Evolutionary conservation across 129 eudicot species (phyloP), one percentile per base, ranked within the genome.

Genomic region (Helichrysum umbraculigerum): DNA sequence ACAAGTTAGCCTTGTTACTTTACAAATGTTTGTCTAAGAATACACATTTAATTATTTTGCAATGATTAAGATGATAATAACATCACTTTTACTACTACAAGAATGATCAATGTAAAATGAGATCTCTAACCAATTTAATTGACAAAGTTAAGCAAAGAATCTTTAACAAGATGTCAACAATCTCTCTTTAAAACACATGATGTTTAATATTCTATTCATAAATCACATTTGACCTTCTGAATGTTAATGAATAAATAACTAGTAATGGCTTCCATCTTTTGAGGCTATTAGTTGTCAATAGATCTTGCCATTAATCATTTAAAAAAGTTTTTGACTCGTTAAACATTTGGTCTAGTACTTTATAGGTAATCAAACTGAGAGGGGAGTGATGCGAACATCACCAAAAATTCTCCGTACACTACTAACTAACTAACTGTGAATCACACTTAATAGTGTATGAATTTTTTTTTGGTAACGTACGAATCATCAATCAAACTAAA

Each of bases 261-360:
- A 68, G 35, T 79, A 60, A 34, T 76, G 74, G 74, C 35, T 33
- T 76, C 78, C 78, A 79, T 73, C 37, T 54, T 19, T 35, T 7
- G 34, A 79, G 62, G 41, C 51, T 66, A 65, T 52, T 73, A 70
- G 83, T 44, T 80, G 79, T 80, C 79, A 73, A 66, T 80, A 69
- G 58, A 20, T 70, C 75, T 52, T 54, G 39, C 50, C 78, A 54
- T 17, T 30, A 16, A 60, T 59, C 9, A 6, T 47, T n/a, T 39
- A 50, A 9, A 59, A 37, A 20, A 17, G 51, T 76, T 37, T 67
- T 54, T 78, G 76, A 78, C 69, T 42, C 10, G 28, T 42, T 78
- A 32, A 69, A 58, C 47, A 41, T 41, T 0, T 41, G 0, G 2
- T 7, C 19, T 54, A 17, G 59, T 78, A 61, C 17, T 44, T 70